These are phyloP conservation scores for Coix lacrymajobi DNA, from an alignment of 176 grass and related monocot species.

Conservation along the genomic window DNA sequence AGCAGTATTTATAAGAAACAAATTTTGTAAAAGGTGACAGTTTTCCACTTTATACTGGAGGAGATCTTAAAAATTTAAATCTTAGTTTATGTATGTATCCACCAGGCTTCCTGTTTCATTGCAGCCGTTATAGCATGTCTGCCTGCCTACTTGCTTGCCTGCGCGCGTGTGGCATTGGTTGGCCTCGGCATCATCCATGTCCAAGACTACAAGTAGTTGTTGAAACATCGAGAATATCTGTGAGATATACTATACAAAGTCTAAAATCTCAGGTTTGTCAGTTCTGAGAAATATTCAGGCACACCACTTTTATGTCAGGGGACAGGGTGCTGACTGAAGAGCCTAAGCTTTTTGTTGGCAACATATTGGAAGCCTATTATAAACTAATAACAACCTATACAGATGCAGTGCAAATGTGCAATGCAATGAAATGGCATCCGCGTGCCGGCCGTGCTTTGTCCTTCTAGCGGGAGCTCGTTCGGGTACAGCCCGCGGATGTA, in stretches of 20 bases:
- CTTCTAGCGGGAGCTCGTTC: slow-evolving; percentile 10
- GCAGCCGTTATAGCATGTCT: no score
- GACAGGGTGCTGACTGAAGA: background rate
- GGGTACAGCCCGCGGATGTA: slow-evolving; percentile 49
- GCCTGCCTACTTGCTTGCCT: no score
- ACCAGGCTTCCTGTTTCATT: no score
- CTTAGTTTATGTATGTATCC: no score
- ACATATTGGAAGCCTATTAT: background rate
- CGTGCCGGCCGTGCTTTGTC: background rate
- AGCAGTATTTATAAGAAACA: background rate
- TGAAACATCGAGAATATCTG: background rate
- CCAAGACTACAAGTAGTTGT: no score
- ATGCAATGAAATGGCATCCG: background rate
- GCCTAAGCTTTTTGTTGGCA: background rate
- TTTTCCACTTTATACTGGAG: background rate
- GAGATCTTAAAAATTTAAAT: no score
- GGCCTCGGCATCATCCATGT: no score
- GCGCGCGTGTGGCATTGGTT: no score
- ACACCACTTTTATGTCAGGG: background rate
- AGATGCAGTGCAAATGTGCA: background rate
- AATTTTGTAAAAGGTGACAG: background rate
- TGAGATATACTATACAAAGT: background rate
- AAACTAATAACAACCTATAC: background rate
- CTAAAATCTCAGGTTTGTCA: background rate
- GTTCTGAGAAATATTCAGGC: background rate